A percentile compares a stretch with the other conserved stretches of the same genome.
phyloP scores from a whole-genome alignment of 495 filamentous ascomycete species.

The Xylaria longipes region DNA sequence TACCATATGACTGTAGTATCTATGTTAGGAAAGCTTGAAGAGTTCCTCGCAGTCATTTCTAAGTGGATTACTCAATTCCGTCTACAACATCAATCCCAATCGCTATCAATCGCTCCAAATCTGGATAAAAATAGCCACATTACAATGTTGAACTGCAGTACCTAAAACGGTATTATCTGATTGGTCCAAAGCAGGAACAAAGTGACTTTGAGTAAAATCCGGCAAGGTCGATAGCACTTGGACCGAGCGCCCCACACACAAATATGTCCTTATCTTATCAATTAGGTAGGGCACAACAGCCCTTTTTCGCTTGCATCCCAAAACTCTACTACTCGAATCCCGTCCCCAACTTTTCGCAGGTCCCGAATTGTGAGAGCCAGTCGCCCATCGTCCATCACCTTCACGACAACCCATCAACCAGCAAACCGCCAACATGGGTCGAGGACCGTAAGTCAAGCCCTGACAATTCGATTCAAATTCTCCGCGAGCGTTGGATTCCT shows the following conservation, averaged over 20 bases:
- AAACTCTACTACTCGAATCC: conserved; percentile 28
- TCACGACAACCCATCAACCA: conserved; percentile 34
- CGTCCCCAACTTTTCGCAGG: conserved; percentile 32
- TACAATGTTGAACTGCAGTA: neutral
- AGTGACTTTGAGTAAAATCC: neutral
- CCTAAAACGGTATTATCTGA: conserved; percentile 9
- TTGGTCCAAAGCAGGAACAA: conserved; percentile 4
- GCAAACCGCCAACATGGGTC: conserved; percentile 52
- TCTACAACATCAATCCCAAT: neutral
- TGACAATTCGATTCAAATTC: neutral
- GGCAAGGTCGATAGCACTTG: neutral
- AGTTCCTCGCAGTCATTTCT: neutral
- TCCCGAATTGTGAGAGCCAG: conserved; percentile 27
- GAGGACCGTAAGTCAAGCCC: conserved; percentile 55
- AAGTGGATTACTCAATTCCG: neutral
- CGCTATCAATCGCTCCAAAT: neutral
- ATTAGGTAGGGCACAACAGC: conserved; percentile 41
- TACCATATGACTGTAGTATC: neutral
- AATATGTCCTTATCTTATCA: conserved; percentile 23
- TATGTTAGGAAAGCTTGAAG: neutral
- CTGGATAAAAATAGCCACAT: neutral
- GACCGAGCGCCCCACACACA: neutral
- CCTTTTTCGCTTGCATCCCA: conserved; percentile 35
- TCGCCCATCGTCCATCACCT: conserved; percentile 26
- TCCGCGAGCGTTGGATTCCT: neutral